Conservation (phyloP, 805 yeast genomes). For the Torulaspora microellipsoides region DNA sequence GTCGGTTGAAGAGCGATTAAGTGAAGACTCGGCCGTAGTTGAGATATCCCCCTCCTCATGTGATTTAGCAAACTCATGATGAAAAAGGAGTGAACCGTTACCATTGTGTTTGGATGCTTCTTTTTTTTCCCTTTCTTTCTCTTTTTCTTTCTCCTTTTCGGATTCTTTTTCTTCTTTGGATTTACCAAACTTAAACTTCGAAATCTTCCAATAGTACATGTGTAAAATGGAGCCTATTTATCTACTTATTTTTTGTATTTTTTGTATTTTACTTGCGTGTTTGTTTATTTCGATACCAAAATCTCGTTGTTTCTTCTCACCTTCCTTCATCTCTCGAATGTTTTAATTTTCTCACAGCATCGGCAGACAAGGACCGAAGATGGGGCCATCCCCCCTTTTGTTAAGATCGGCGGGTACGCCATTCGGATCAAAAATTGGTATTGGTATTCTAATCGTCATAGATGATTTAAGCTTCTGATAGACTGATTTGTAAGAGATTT, state of each 20-base stretch:
- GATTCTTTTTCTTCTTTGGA: slow-evolving; percentile 29
- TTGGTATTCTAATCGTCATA: too few species aligned
- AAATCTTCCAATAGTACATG: slow-evolving; percentile 35
- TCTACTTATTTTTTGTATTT: too few species aligned
- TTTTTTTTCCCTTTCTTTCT: slow-evolving; percentile 11
- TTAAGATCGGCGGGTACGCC: too few species aligned
- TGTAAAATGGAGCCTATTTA: background rate
- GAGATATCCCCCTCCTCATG: background rate
- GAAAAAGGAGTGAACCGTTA: slow-evolving; percentile 14
- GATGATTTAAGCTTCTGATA: background rate
- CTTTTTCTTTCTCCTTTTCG: slow-evolving; percentile 16
- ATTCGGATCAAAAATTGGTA: too few species aligned
- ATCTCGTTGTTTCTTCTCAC: too few species aligned
- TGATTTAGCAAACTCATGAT: slow-evolving; percentile 6
- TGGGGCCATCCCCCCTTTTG: too few species aligned
- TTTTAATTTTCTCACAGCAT: too few species aligned
- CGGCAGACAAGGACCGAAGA: too few species aligned
- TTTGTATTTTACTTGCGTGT: too few species aligned
- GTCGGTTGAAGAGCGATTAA: slow-evolving; percentile 13
- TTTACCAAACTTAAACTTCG: slow-evolving; percentile 34
- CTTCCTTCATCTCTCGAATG: too few species aligned
- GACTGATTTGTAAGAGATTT: too few species aligned
- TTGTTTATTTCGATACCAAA: too few species aligned
- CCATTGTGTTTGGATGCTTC: slow-evolving; percentile 10
- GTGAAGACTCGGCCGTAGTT: background rate